These are phyloP conservation scores for Pelargonium nanum DNA, from an alignment of 345 rosid genomes.

Conservation along the genomic window DNA sequence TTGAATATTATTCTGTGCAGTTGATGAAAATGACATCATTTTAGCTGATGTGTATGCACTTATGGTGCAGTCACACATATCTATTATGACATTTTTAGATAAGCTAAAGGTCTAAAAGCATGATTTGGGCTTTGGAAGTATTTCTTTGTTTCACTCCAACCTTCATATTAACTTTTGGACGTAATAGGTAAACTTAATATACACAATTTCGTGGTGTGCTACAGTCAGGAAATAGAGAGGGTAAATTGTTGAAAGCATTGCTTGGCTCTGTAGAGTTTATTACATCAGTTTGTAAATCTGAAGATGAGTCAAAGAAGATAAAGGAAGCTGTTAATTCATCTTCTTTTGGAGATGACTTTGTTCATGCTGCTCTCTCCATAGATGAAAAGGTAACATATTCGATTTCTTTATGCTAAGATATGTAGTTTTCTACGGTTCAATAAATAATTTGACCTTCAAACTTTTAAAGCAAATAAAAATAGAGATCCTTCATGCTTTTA, in stretches of 20 bases:
- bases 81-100: background rate
- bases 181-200: slow-evolving; percentile 1
- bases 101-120: background rate
- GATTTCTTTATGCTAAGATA: background rate
- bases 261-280: slow-evolving; percentile 94
- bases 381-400: slow-evolving; percentile 64
- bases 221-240: slow-evolving; percentile 51
- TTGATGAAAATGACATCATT: background rate
- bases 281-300: slow-evolving; percentile 65
- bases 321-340: slow-evolving; percentile 75
- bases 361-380: slow-evolving; percentile 92
- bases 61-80: background rate
- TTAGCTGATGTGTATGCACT: background rate
- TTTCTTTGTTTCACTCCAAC: background rate
- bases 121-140: background rate
- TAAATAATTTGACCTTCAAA: background rate
- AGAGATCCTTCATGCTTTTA: background rate
- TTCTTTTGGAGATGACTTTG: slow-evolving; percentile 65
- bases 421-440: background rate
- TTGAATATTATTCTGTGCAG: background rate
- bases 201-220: slow-evolving; percentile 19
- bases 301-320: slow-evolving; percentile 61
- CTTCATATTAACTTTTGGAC: background rate
- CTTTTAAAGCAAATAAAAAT: no score
- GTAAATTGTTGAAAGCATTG: slow-evolving; percentile 56